These are phyloP conservation scores for Leccinum olivaceopallidum DNA, from an alignment of 768 basidiomycete genomes.

Conservation along the genomic window DNA sequence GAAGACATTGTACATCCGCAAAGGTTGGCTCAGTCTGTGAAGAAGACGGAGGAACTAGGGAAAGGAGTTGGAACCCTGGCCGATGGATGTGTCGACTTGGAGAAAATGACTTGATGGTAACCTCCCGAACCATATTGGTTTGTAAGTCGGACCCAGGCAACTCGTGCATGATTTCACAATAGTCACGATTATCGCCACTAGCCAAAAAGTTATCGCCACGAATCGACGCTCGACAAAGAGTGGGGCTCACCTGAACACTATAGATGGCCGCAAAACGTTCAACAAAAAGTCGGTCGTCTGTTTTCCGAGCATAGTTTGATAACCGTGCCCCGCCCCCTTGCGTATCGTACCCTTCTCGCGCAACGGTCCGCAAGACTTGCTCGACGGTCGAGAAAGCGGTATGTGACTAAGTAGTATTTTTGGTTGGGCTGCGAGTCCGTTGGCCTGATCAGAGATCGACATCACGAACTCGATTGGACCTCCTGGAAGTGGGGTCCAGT, in stretches of 20 bases:
- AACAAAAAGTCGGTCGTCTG: conserved; percentile 76
- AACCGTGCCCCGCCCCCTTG: conserved; percentile 77
- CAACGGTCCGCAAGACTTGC: conserved; percentile 72
- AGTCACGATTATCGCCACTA: conserved; percentile 91
- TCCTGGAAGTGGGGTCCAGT: conserved; percentile 53
- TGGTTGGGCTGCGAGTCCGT: conserved; percentile 15
- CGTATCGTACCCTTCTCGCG: conserved; percentile 73
- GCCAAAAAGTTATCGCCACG: not conserved
- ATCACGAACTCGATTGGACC: conserved; percentile 66
- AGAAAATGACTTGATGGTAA: conserved; percentile 88
- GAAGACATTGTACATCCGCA: conserved; percentile 67
- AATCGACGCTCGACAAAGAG: not conserved
- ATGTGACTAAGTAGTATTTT: conserved; percentile 82
- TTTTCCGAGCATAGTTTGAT: conserved; percentile 80
- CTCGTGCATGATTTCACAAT: conserved; percentile 74
- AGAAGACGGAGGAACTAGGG: conserved; percentile 47
- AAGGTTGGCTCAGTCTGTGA: conserved; percentile 43
- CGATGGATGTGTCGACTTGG: conserved; percentile 66
- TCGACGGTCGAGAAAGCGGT: conserved; percentile 75
- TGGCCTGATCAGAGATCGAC: conserved; percentile 38
- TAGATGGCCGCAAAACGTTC: conserved; percentile 58
- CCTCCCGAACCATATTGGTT: conserved; percentile 55
- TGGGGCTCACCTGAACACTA: conserved; percentile 66
- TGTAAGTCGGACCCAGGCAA: conserved; percentile 28
- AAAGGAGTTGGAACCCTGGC: conserved; percentile 87